A percentile compares a stretch with the other conserved stretches of the same genome.
Conservation (phyloP, 1,284 basidiomycete species). For the Cryptococcus floricola region DNA sequence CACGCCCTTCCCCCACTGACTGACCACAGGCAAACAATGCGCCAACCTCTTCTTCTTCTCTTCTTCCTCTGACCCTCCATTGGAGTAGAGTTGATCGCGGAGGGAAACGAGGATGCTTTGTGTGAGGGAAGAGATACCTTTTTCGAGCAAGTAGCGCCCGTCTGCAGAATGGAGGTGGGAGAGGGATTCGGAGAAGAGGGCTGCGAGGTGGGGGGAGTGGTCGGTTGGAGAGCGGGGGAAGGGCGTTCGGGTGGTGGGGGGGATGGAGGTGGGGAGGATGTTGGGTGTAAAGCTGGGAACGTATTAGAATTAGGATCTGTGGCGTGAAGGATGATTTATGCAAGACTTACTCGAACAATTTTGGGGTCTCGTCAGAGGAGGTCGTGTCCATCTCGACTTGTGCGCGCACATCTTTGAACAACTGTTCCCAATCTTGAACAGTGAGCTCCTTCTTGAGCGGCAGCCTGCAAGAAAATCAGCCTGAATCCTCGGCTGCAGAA, state of each 20-base stretch:
- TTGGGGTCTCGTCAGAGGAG: background rate
- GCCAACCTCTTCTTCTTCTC: constrained; percentile 27
- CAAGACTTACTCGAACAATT: constrained; percentile 29
- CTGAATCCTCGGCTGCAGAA: background rate
- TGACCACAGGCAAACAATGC: constrained; percentile 43
- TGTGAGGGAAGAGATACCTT: constrained; percentile 36
- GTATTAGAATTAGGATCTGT: background rate
- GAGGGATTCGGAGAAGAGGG: constrained; percentile 36
- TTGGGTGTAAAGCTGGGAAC: constrained; percentile 35
- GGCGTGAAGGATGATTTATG: background rate
- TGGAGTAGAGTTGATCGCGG: background rate
- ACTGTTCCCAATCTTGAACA: constrained; percentile 35
- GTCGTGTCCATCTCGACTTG: constrained; percentile 34
- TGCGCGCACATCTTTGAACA: constrained; percentile 39
- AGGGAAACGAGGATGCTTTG: constrained; percentile 16
- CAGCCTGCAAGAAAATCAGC: constrained; percentile 20
- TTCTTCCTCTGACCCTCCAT: background rate
- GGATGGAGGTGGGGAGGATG: constrained; percentile 33
- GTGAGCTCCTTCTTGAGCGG: constrained; percentile 43
- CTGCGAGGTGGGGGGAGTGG: constrained; percentile 26
- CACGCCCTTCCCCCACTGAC: constrained; percentile 41
- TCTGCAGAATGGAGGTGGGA: constrained; percentile 40
- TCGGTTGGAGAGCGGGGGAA: constrained; percentile 28
- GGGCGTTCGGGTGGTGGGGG: constrained; percentile 14
- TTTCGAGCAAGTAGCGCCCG: constrained; percentile 37